phyloP scores from a whole-genome alignment of 176 grass and related monocot genomes.

The Hyparrhenia diplandra region DNA sequence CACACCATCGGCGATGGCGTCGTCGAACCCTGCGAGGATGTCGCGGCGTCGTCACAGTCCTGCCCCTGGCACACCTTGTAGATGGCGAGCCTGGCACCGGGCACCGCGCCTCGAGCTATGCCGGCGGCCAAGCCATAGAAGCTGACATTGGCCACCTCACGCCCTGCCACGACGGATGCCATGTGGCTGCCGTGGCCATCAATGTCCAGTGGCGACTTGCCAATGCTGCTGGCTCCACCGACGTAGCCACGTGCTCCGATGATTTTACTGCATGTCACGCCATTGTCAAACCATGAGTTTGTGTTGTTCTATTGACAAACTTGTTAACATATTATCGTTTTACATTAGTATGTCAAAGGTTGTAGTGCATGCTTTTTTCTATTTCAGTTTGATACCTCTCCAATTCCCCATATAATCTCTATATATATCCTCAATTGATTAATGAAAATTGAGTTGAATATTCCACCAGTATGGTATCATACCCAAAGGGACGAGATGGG shows the following conservation, averaged over 20 bases:
- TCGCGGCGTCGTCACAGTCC: fast-evolving
- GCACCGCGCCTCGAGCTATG: background rate
- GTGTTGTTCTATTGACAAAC: too few relatives aligned
- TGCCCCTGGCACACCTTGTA: conserved; percentile 21
- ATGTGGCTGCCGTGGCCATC: background rate
- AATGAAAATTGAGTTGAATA: too few relatives aligned
- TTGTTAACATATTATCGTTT: too few relatives aligned
- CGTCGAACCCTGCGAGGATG: background rate
- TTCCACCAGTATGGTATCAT: too few relatives aligned
- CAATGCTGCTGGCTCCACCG: too few relatives aligned
- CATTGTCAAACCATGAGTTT: too few relatives aligned
- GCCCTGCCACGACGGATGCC: conserved; percentile 18
- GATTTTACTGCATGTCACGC: background rate
- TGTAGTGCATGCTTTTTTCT: too few relatives aligned
- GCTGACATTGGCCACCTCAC: background rate
- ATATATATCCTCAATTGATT: too few relatives aligned
- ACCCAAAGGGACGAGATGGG: too few relatives aligned
- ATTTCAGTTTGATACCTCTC: too few relatives aligned
- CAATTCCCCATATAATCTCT: too few relatives aligned
- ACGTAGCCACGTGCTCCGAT: background rate
- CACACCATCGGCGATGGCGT: background rate
- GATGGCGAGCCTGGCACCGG: conserved; percentile 5
- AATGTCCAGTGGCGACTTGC: background rate
- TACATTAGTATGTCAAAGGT: too few relatives aligned
- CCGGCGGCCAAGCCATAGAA: background rate